phyloP scores from a whole-genome alignment of 1,139 yeast genomes.

The Protomyces lactucae-debilis region DNA sequence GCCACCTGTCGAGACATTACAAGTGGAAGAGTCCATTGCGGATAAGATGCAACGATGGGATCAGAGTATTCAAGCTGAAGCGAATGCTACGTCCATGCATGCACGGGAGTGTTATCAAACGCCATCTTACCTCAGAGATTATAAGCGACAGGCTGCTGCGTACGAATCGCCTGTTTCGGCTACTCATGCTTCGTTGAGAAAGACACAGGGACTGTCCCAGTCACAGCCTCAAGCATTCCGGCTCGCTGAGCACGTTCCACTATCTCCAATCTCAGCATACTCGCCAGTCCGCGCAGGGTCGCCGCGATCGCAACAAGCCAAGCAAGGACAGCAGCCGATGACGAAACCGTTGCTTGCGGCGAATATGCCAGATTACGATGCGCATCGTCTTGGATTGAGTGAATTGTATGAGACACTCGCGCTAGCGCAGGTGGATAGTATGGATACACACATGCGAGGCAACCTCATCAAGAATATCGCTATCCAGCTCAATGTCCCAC shows the following conservation, averaged over 20 bases:
- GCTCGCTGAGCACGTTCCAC: not conserved
- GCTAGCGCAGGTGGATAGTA: slow-evolving; percentile 26
- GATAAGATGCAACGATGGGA: slow-evolving; percentile 22
- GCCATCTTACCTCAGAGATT: not conserved
- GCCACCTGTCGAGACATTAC: not conserved
- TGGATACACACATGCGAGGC: slow-evolving; percentile 20
- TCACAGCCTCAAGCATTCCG: not conserved
- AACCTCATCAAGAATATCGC: slow-evolving; percentile 30
- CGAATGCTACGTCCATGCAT: not conserved
- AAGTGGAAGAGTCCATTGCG: not conserved
- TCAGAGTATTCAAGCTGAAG: not conserved
- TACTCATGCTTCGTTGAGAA: not conserved
- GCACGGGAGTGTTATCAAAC: not conserved
- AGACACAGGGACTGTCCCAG: not conserved
- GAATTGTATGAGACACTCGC: slow-evolving; percentile 25
- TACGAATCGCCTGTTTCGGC: not conserved
- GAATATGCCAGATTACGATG: slow-evolving; percentile 25
- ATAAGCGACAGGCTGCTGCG: not conserved
- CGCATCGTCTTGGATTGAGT: not conserved
- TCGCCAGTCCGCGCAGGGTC: not conserved
- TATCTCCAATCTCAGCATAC: not conserved
- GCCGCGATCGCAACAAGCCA: not conserved
- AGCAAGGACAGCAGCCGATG: not conserved
- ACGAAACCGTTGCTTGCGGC: slow-evolving; percentile 17
- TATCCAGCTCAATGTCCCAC: slow-evolving; percentile 30